These are phyloP conservation scores for Spatholobus suberectus DNA, from an alignment of 306 rosid genomes.

Conservation along the genomic window DNA sequence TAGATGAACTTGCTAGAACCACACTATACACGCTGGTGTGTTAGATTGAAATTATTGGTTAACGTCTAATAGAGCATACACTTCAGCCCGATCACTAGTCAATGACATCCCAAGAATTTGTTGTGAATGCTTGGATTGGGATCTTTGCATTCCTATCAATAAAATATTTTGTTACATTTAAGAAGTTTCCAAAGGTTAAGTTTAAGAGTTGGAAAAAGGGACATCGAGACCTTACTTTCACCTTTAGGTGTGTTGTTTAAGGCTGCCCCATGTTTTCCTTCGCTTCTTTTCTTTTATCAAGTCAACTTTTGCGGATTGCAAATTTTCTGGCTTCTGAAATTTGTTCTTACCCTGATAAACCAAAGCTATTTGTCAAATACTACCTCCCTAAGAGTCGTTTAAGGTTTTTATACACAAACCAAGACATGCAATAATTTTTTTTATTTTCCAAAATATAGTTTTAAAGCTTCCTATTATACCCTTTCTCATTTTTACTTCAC, in stretches of 20 bases:
- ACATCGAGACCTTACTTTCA: neutral
- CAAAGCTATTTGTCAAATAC: neutral
- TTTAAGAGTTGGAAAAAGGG: neutral
- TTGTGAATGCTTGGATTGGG: neutral
- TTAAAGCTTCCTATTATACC: too few relatives aligned
- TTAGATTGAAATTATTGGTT: constrained; percentile 7
- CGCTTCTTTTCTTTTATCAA: constrained; percentile 13
- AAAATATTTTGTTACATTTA: neutral
- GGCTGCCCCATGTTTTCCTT: neutral
- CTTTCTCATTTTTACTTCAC: too few relatives aligned
- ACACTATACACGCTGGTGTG: neutral
- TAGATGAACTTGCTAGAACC: neutral
- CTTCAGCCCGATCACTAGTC: constrained; percentile 11
- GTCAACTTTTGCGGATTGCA: constrained; percentile 18
- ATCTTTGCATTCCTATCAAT: constrained; percentile 9
- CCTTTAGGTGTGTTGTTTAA: neutral
- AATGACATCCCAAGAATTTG: neutral
- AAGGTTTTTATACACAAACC: too few relatives aligned
- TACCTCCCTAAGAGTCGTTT: too few relatives aligned
- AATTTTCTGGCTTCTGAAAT: constrained; percentile 18
- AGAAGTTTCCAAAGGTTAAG: neutral
- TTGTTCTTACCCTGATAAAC: neutral
- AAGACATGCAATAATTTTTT: too few relatives aligned
- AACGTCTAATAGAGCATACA: neutral
- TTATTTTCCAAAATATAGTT: too few relatives aligned